Conservation (phyloP, 371 early-diverging fungal species). For the Nematocida displodere region DNA sequence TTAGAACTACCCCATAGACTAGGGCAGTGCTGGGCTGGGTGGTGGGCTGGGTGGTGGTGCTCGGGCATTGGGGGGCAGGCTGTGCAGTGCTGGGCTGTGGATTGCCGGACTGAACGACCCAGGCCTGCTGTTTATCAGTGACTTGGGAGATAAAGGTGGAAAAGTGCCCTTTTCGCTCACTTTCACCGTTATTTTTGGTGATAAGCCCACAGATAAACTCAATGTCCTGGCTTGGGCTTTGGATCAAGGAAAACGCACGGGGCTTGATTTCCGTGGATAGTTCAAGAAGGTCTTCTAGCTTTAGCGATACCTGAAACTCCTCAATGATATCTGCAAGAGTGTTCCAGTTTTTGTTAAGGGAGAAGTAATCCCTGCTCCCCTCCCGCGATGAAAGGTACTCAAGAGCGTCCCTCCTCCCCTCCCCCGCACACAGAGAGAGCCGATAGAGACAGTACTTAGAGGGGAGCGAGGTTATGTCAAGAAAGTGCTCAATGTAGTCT, state of each 20-base stretch:
- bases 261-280: slow-evolving; percentile 61
- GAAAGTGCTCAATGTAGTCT: slow-evolving; percentile 56
- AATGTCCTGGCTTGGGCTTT: slow-evolving; percentile 22
- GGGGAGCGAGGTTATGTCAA: slow-evolving; percentile 58
- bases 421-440: slow-evolving; percentile 33
- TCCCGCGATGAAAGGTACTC: slow-evolving; percentile 59
- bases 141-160: background rate
- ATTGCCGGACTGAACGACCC: slow-evolving; percentile 31
- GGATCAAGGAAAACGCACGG: slow-evolving; percentile 62
- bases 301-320: slow-evolving; percentile 50
- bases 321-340: slow-evolving; percentile 58
- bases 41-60: background rate
- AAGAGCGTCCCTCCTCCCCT: slow-evolving; percentile 22
- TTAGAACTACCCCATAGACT: background rate
- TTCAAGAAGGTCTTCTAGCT: slow-evolving; percentile 52
- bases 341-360: slow-evolving; percentile 43
- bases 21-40: background rate
- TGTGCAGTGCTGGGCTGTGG: background rate
- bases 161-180: background rate
- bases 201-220: slow-evolving; percentile 59
- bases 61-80: background rate
- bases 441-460: slow-evolving; percentile 51
- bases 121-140: background rate
- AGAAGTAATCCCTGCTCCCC: slow-evolving; percentile 59
- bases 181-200: background rate